Conservation (phyloP, 2,329 filamentous ascomycete species). For the Lecanosticta acicola region DNA sequence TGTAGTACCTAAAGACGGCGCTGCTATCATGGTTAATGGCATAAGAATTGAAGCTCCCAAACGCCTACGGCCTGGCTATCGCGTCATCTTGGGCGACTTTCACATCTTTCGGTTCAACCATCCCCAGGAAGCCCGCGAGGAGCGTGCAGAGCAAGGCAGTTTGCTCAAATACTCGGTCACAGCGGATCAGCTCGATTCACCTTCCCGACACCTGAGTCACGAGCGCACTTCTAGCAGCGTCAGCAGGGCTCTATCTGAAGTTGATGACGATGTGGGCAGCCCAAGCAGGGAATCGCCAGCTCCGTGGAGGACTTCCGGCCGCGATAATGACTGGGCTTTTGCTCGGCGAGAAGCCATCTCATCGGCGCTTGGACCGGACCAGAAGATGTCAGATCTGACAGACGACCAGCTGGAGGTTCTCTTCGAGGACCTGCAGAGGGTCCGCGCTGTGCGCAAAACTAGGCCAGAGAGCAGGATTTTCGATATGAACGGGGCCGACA, state of each 20-base stretch:
- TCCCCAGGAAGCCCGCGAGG: conserved; percentile 88
- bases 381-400: conserved; percentile 81
- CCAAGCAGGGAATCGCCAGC: conserved; percentile 76
- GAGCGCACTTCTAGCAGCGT: conserved; percentile 60
- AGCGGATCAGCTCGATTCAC: conserved; percentile 59
- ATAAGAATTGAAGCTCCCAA: conserved; percentile 80
- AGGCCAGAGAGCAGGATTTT: conserved; percentile 51
- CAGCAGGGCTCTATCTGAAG: conserved; percentile 73
- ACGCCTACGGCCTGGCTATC: conserved; percentile 82
- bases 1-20: conserved; percentile 80
- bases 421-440: conserved; percentile 88
- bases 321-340: conserved; percentile 92
- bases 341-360: conserved; percentile 88
- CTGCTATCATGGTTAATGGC: conserved; percentile 97
- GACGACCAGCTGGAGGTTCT: conserved; percentile 92
- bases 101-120: conserved; percentile 99
- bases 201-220: conserved; percentile 57
- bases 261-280: conserved; percentile 63
- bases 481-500: conserved; percentile 47
- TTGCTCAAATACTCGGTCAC: conserved; percentile 76
- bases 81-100: conserved; percentile 94
- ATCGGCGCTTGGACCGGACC: conserved; percentile 81
- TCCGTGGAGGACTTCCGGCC: conserved; percentile 51
- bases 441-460: conserved; percentile 75
- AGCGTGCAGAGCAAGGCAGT: conserved; percentile 70